Conservation (phyloP, 306 rosid species). For the Sphenostylis stenocarpa region DNA sequence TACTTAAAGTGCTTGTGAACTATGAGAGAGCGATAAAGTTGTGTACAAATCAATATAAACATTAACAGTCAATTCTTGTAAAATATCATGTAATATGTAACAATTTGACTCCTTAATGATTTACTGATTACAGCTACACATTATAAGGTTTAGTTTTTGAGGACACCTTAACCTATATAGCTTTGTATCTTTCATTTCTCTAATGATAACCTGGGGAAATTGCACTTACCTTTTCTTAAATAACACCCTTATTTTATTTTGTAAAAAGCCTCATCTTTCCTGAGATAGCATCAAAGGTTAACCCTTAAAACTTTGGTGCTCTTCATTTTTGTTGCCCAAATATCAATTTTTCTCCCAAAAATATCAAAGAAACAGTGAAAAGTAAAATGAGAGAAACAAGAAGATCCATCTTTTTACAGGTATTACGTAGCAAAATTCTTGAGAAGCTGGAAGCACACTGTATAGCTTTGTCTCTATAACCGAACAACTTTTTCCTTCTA, state of each 20-base stretch:
- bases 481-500: background rate
- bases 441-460: background rate
- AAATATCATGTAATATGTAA: background rate
- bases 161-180: background rate
- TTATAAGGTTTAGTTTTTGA: slow-evolving; percentile 8
- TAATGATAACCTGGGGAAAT: background rate
- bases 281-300: background rate
- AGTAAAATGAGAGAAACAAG: background rate
- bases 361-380: background rate
- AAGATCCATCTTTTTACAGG: background rate
- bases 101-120: slow-evolving; percentile 23
- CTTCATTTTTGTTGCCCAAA: background rate
- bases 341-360: background rate
- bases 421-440: background rate
- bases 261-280: background rate
- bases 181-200: background rate
- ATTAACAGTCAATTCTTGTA: slow-evolving; percentile 4
- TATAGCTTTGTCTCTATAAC: background rate
- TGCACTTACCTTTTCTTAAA: background rate
- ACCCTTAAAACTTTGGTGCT: background rate
- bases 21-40: background rate
- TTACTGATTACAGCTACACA: background rate
- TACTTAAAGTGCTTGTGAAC: background rate
- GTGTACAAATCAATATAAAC: background rate
- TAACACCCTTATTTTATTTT: background rate